Conservation (phyloP, 495 filamentous ascomycete species). For the Penicillium daleae region DNA sequence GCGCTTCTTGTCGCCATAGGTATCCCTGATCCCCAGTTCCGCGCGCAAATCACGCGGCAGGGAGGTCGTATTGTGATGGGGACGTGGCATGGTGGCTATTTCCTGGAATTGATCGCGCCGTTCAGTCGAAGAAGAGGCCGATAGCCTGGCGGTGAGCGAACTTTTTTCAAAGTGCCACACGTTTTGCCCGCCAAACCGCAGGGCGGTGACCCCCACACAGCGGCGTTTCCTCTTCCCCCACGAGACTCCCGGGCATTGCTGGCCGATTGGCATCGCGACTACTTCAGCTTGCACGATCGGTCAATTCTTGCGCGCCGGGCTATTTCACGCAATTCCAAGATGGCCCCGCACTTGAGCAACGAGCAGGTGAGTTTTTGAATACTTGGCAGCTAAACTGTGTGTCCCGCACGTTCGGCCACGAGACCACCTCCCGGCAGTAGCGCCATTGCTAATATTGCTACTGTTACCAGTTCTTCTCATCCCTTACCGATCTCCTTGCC, state of each 20-base stretch:
- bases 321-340: conserved; percentile 33
- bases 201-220: conserved; percentile 31
- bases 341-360: conserved; percentile 66
- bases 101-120: neutral
- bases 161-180: conserved; percentile 30
- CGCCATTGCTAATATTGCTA: conserved; percentile 23
- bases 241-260: conserved; percentile 6
- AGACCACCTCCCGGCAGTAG: conserved; percentile 14
- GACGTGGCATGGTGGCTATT: conserved; percentile 41
- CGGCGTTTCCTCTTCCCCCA: conserved; percentile 35
- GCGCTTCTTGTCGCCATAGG: conserved; percentile 45
- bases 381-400: neutral
- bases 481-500: conserved; percentile 75
- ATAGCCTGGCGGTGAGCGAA: conserved; percentile 24
- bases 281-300: conserved; percentile 21
- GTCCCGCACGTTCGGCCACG: conserved; percentile 18
- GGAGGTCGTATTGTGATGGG: conserved; percentile 60
- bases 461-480: conserved; percentile 75
- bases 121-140: conserved; percentile 7
- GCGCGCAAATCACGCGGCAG: conserved; percentile 64
- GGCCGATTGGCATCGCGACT: conserved; percentile 20
- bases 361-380: conserved; percentile 64
- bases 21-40: conserved; percentile 58
- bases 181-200: conserved; percentile 27
- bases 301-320: conserved; percentile 16